These are phyloP conservation scores for Trametes villosa DNA, from an alignment of 768 basidiomycete genomes.

Conservation along the genomic window DNA sequence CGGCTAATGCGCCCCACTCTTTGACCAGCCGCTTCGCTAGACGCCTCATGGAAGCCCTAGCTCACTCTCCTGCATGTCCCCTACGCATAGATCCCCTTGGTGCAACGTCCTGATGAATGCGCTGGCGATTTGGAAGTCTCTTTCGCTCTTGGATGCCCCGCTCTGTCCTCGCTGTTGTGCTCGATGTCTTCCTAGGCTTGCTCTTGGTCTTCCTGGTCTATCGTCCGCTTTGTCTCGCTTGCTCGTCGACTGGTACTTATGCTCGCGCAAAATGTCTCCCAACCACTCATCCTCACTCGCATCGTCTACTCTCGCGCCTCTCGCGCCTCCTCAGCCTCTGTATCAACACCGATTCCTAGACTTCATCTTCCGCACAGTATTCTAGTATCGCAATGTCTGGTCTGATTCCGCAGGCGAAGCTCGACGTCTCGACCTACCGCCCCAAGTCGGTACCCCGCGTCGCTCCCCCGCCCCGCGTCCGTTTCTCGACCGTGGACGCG, in stretches of 20 bases:
- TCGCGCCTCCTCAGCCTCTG: background rate
- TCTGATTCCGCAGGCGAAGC: background rate
- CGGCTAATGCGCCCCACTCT: background rate
- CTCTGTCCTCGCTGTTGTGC: background rate
- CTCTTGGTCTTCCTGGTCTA: background rate
- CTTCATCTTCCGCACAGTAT: background rate
- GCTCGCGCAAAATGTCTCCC: background rate
- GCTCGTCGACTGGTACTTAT: constrained; percentile 7
- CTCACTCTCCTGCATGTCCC: background rate
- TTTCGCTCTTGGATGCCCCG: constrained; percentile 1
- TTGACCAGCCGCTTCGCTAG: constrained; percentile 3
- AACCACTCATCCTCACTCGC: background rate
- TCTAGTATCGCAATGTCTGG: background rate
- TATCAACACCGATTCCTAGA: background rate
- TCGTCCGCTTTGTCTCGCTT: constrained; percentile 1
- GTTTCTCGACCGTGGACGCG: background rate
- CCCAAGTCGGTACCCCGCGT: background rate
- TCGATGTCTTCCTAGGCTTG: background rate
- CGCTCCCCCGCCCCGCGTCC: no score
- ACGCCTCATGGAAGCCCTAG: background rate
- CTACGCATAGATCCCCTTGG: no score
- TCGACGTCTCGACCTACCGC: background rate
- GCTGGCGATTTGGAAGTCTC: no score
- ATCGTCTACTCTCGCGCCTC: background rate
- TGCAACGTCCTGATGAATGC: no score